phyloP scores from a whole-genome alignment of 345 rosid genomes.

The Excoecaria agallocha region DNA sequence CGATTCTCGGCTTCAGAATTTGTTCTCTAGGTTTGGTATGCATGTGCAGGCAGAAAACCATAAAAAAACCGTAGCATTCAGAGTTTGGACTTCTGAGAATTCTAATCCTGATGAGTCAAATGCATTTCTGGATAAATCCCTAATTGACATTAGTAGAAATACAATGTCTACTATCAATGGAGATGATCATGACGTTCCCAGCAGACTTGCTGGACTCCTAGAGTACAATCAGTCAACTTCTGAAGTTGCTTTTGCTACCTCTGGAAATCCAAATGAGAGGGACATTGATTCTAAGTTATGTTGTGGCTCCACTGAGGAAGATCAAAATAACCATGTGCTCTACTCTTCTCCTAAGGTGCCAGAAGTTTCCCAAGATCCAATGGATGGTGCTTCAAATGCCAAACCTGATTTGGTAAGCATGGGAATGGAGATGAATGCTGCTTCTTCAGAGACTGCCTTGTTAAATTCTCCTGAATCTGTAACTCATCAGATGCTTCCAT shows the following conservation, averaged over 20 bases:
- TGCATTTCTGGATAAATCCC: constrained; percentile 39
- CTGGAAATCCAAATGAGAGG: constrained; percentile 29
- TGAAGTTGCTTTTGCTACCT: constrained; percentile 37
- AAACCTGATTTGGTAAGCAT: constrained; percentile 19
- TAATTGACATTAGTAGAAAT: constrained; percentile 28
- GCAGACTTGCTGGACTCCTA: constrained; percentile 32
- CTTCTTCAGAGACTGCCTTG: constrained; percentile 39
- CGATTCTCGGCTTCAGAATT: constrained; percentile 60
- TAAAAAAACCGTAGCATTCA: constrained; percentile 60
- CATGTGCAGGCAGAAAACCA: constrained; percentile 64
- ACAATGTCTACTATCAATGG: constrained; percentile 27
- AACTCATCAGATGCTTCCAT: constrained; percentile 33
- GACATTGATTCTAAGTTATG: constrained; percentile 41
- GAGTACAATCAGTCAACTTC: constrained; percentile 40
- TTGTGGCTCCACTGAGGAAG: constrained; percentile 31
- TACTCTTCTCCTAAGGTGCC: constrained; percentile 35
- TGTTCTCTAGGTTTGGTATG: constrained; percentile 73
- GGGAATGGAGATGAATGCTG: constrained; percentile 30
- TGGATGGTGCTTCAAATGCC: constrained; percentile 16
- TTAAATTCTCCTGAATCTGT: constrained; percentile 34
- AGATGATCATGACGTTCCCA: constrained; percentile 32
- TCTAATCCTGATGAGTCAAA: constrained; percentile 42
- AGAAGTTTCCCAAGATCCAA: constrained; percentile 33
- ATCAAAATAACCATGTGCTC: constrained; percentile 27
- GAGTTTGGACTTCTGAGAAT: constrained; percentile 70